These are phyloP conservation scores for Colletotrichum tofieldiae DNA, from an alignment of 2,329 filamentous ascomycete genomes.

Conservation along the genomic window DNA sequence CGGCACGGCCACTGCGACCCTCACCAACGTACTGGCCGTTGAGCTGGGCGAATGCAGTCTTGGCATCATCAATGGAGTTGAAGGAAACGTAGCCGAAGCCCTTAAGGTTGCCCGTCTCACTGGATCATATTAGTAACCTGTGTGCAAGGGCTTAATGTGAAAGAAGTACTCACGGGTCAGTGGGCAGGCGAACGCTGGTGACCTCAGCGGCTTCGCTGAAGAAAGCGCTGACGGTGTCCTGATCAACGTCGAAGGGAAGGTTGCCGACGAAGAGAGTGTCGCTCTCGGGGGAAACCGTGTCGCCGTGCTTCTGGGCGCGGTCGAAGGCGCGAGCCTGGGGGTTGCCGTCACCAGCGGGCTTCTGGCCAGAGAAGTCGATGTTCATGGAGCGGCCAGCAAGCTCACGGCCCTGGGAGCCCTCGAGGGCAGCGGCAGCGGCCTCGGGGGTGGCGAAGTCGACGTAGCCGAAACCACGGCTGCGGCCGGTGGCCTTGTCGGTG, in stretches of 20 bases:
- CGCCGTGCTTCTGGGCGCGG: conserved; percentile 80
- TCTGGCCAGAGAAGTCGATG: conserved; percentile 83
- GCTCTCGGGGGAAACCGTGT: conserved; percentile 83
- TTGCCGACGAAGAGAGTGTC: conserved; percentile 95
- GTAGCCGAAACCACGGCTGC: conserved; percentile 94
- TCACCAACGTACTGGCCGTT: conserved; percentile 75
- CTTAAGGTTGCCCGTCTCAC: conserved; percentile 87
- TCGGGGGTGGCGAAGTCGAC: conserved; percentile 84
- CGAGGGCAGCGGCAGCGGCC: conserved; percentile 79
- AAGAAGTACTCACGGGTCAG: conserved; percentile 75
- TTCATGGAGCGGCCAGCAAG: conserved; percentile 83
- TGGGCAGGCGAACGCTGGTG: conserved; percentile 88
- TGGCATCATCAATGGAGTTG: conserved; percentile 85
- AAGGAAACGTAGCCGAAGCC: conserved; percentile 95
- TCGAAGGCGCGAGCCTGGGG: conserved; percentile 72
- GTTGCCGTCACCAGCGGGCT: conserved; percentile 69
- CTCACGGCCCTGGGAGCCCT: conserved; percentile 81
- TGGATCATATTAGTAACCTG: conserved; percentile 52
- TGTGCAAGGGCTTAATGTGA: neutral
- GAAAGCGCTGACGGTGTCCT: conserved; percentile 81
- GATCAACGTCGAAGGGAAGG: conserved; percentile 86
- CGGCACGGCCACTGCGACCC: conserved; percentile 79
- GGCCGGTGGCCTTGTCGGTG: conserved; percentile 84
- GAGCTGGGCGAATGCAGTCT: conserved; percentile 78
- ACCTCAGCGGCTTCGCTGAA: conserved; percentile 82